Evolutionary conservation across 352 stramenopile genomes (phyloP).

Genomic region (Thraustochytrium sp.): DNA sequence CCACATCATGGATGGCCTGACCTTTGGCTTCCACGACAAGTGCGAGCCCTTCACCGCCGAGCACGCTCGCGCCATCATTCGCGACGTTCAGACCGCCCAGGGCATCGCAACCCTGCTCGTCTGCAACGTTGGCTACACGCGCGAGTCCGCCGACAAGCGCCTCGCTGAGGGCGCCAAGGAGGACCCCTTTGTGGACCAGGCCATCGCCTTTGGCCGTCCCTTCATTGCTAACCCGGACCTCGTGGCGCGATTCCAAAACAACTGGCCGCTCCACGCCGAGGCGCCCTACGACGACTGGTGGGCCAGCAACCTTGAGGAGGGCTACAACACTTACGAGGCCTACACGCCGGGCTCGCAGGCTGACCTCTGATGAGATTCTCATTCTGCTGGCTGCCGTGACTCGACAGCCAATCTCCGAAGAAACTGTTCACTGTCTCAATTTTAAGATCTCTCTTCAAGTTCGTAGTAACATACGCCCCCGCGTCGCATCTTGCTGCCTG

Average conservation of each 20-base stretch:
- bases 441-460: too few relatives aligned
- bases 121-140: constrained; percentile 53
- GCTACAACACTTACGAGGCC: neutral
- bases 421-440: too few relatives aligned
- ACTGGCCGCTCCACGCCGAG: constrained; percentile 51
- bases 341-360: neutral
- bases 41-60: constrained; percentile 52
- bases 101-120: constrained; percentile 49
- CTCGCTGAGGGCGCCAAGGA: constrained; percentile 57
- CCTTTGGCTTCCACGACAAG: neutral
- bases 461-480: too few relatives aligned
- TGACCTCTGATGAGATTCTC: neutral
- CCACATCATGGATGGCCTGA: neutral
- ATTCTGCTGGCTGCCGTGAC: neutral
- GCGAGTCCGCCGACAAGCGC: constrained; percentile 44
- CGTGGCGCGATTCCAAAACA: constrained; percentile 57
- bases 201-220: constrained; percentile 60
- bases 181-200: constrained; percentile 1
- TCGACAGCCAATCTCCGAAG: neutral
- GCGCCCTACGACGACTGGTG: constrained; percentile 50
- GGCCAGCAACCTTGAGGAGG: neutral
- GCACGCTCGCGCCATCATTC: constrained; percentile 51
- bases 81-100: neutral
- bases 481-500: too few relatives aligned
- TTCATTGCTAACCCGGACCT: constrained; percentile 71